Base-by-base conservation (phyloP, 331 rosid species). In the Erythrophleum ivorense region DNA sequence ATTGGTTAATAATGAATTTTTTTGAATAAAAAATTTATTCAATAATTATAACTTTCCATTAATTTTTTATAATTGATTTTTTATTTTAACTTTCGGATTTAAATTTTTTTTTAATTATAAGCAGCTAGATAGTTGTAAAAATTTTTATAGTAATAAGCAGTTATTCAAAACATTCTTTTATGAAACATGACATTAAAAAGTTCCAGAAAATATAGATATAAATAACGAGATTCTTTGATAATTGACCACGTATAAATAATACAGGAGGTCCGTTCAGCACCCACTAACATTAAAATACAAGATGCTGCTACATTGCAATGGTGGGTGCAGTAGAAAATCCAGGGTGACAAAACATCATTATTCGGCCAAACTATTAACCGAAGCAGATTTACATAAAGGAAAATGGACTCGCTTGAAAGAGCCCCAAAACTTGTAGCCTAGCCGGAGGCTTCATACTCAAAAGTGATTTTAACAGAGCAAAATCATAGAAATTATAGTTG, bases 401-500 rank as follows among this genome's bases (percentile, higher is more conserved):
- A 57, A 64, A 57, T 24, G 57, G 68, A n/a, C 62, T 80, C 31
- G 18, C 10, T 70, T 18, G 52, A 24, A 64, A 77, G 60, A 48
- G 33, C 77, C 80, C 80, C 62, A 81, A 40, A 81, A 77, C 66
- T 34, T 5, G 50, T 63, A 33, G n/a, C n/a, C n/a, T 63, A 33
- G 72, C 43, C 48, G 36, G 0, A 55, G 63, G 33, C 68, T 65
- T 66, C 76, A 24, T 21, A 31, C 54, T 24, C 40, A 34, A 74
- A 43, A 33, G 24, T 5, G 52, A 67, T 45, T 52, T 21, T 68
- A 48, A 45, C 41, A 6, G 9, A 48, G 40, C 21, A 68, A 75
- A 34, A 18, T 9, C 24, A 34, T 48, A 76, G 38, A 45, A 34
- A 64, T 86, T 84, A 93, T 41, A 95, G 94, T 82, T 95, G 92